These are phyloP conservation scores for Petrea volubilis DNA, from an alignment of 257 asterid genomes.

Conservation along the genomic window DNA sequence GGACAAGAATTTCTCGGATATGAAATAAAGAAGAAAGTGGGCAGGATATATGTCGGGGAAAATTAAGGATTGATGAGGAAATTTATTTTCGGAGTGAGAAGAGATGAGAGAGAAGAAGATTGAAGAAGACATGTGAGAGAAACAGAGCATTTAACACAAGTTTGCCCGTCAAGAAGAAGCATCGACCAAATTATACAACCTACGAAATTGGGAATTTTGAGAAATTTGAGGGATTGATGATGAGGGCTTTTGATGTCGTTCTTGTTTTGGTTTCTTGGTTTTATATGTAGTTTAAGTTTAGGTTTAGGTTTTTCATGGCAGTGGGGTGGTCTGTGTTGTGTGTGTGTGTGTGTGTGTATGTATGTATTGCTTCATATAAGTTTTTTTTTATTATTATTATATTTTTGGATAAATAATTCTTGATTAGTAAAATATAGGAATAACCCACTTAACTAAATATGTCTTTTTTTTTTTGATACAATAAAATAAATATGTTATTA, in stretches of 20 bases:
- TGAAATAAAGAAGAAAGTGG: slow-evolving; percentile 40
- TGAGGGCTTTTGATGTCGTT: slow-evolving; percentile 9
- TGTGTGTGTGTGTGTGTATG: neutral
- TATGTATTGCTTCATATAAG: too few relatives aligned
- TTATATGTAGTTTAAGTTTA: slow-evolving; percentile 38
- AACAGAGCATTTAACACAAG: slow-evolving; percentile 36
- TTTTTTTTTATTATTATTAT: too few relatives aligned
- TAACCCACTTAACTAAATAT: too few relatives aligned
- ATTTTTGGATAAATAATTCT: too few relatives aligned
- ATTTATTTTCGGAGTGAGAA: slow-evolving; percentile 24
- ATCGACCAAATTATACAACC: slow-evolving; percentile 39
- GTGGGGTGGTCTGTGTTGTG: neutral
- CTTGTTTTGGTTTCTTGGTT: neutral
- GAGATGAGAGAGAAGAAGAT: slow-evolving; percentile 28
- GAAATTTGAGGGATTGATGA: neutral
- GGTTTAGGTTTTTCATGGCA: slow-evolving; percentile 42
- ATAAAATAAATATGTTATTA: too few relatives aligned
- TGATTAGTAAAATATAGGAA: too few relatives aligned
- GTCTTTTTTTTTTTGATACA: too few relatives aligned
- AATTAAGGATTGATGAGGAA: slow-evolving; percentile 37
- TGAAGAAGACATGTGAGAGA: slow-evolving; percentile 67
- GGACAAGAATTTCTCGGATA: slow-evolving; percentile 24
- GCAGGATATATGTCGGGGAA: slow-evolving; percentile 28
- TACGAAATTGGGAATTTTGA: neutral
- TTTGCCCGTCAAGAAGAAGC: slow-evolving; percentile 38